phyloP scores from a whole-genome alignment of 2,329 filamentous ascomycete genomes.

The Aspergillus fijiensis region DNA sequence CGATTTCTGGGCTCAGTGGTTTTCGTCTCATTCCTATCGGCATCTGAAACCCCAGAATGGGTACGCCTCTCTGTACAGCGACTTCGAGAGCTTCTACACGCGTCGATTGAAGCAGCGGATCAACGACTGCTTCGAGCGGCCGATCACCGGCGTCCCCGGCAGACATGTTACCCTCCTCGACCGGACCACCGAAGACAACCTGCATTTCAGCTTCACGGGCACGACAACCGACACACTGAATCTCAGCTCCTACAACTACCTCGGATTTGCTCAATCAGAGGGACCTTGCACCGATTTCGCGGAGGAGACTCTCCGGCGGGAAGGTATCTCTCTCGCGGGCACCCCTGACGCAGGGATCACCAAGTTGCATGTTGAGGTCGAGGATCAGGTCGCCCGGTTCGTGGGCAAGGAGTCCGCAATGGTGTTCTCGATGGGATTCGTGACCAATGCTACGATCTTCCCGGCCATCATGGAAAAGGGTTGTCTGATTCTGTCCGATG shows the following conservation, averaged over 20 bases:
- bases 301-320: constrained; percentile 76
- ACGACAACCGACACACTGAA: constrained; percentile 90
- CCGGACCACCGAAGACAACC: constrained; percentile 82
- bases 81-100: constrained; percentile 97
- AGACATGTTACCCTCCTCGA: constrained; percentile 87
- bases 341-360: constrained; percentile 77
- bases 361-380: constrained; percentile 80
- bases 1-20: constrained; percentile 92
- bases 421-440: constrained; percentile 97
- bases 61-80: constrained; percentile 88
- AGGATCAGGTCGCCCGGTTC: constrained; percentile 80
- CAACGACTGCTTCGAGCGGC: constrained; percentile 90
- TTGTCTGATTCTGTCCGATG: constrained; percentile 88
- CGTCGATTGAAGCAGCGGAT: constrained; percentile 85
- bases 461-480: constrained; percentile 86
- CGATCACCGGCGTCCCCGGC: constrained; percentile 86
- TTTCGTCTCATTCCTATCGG: constrained; percentile 77
- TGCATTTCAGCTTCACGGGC: constrained; percentile 78
- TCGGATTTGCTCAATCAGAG: constrained; percentile 93
- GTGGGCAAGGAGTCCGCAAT: constrained; percentile 89
- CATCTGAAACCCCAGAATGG: constrained; percentile 77
- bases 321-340: constrained; percentile 76
- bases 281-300: constrained; percentile 90
- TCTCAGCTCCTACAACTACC: constrained; percentile 97
- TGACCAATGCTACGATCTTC: constrained; percentile 91